phyloP scores from a whole-genome alignment of 495 filamentous ascomycete genomes.

The Talaromyces proteolyticus region DNA sequence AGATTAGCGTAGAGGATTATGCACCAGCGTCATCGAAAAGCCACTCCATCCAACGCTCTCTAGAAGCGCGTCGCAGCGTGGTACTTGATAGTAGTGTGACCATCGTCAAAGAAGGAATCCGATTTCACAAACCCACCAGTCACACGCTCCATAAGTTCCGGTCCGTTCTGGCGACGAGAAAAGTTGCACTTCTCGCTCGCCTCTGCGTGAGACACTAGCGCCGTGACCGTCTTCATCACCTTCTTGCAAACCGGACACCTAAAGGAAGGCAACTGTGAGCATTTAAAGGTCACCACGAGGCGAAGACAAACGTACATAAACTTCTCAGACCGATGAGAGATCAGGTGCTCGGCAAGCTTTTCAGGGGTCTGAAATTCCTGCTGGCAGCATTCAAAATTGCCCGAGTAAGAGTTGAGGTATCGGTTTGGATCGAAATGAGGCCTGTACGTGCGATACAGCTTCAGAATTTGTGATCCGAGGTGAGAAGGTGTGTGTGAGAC shows the following conservation, averaged over 20 bases:
- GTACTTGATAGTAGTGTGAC: slow-evolving; percentile 15
- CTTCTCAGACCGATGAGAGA: not conserved
- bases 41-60: not conserved
- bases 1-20: too few relatives aligned
- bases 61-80: slow-evolving; percentile 5
- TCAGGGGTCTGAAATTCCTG: not conserved
- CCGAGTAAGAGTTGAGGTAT: not conserved
- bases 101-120: not conserved
- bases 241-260: not conserved
- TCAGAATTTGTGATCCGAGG: not conserved
- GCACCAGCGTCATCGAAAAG: too few relatives aligned
- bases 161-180: not conserved
- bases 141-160: not conserved
- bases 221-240: not conserved
- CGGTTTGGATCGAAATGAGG: not conserved
- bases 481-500: too few relatives aligned
- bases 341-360: not conserved
- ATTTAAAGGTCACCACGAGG: not conserved
- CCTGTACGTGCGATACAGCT: not conserved
- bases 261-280: not conserved
- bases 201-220: not conserved
- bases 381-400: not conserved
- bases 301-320: not conserved
- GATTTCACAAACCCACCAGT: not conserved
- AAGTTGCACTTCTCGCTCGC: not conserved